These are phyloP conservation scores for Fusarium annulatum DNA, from an alignment of 2,329 filamentous ascomycete species.

Conservation along the genomic window DNA sequence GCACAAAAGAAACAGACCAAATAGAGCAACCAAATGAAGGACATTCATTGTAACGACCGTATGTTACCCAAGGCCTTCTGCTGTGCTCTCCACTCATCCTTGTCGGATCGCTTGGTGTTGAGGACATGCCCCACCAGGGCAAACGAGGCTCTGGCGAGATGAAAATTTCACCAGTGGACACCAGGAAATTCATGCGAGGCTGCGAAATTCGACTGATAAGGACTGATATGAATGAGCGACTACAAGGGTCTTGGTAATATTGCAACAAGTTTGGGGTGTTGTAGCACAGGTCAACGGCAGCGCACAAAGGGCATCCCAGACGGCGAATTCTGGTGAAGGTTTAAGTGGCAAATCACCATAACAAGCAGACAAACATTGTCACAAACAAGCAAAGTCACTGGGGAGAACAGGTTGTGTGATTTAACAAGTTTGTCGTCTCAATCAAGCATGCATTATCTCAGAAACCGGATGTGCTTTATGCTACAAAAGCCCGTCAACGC, in stretches of 20 bases:
- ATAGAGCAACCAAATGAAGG: not conserved
- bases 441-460: slow-evolving; percentile 54
- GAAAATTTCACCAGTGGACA: slow-evolving; percentile 30
- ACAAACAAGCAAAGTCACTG: not conserved
- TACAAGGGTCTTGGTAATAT: not conserved
- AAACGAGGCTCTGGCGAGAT: slow-evolving; percentile 42
- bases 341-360: not conserved
- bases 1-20: not conserved
- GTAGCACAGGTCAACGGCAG: accelerated
- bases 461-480: slow-evolving; percentile 56
- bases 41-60: no score
- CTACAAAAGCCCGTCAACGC: slow-evolving; percentile 56
- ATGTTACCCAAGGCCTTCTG: not conserved
- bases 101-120: not conserved
- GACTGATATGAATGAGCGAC: not conserved
- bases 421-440: slow-evolving; percentile 45
- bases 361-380: not conserved
- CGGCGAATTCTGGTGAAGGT: not conserved
- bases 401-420: not conserved
- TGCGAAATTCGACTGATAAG: slow-evolving; percentile 25
- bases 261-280: not conserved
- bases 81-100: not conserved
- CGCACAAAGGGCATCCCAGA: not conserved
- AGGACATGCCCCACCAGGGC: slow-evolving; percentile 33
- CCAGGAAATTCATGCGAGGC: slow-evolving; percentile 40